These are phyloP conservation scores for Zygoascus ofunaensis DNA, from an alignment of 805 yeast genomes.

Conservation along the genomic window DNA sequence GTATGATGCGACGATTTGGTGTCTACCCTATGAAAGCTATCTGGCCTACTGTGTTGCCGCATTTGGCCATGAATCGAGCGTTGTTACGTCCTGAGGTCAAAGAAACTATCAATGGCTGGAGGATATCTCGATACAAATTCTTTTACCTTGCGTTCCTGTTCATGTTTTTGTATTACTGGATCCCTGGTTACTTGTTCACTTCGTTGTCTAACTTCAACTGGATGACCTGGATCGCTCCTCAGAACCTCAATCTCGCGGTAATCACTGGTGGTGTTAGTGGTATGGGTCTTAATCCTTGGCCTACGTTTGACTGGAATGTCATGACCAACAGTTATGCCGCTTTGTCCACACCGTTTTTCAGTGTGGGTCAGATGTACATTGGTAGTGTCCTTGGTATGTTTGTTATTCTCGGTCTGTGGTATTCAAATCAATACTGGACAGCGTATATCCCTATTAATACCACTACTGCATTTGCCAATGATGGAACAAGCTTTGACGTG, in stretches of 20 bases:
- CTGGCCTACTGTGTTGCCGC: constrained; percentile 48
- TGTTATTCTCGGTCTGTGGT: constrained; percentile 34
- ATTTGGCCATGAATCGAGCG: constrained; percentile 36
- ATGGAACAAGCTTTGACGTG: constrained; percentile 42
- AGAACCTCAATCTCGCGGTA: constrained; percentile 42
- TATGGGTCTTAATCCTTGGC: constrained; percentile 36
- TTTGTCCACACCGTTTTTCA: constrained; percentile 32
- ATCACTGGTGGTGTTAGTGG: constrained; percentile 36
- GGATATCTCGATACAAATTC: constrained; percentile 39
- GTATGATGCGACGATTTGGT: constrained; percentile 42
- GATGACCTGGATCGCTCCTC: constrained; percentile 51
- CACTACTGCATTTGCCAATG: constrained; percentile 44
- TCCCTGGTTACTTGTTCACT: constrained; percentile 51
- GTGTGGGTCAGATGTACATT: constrained; percentile 3
- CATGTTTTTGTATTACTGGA: constrained; percentile 45
- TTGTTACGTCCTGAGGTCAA: constrained; percentile 26
- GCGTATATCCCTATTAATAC: constrained; percentile 53
- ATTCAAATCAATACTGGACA: constrained; percentile 37
- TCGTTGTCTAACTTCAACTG: constrained; percentile 49
- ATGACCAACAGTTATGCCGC: constrained; percentile 25
- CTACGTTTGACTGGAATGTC: constrained; percentile 32
- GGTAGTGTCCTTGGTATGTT: neutral
- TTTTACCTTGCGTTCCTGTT: constrained; percentile 32
- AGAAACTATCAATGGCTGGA: constrained; percentile 41
- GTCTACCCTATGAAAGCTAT: constrained; percentile 33